Conservation (phyloP, 768 basidiomycete species). For the Sporobolomyces phaffii region DNA sequence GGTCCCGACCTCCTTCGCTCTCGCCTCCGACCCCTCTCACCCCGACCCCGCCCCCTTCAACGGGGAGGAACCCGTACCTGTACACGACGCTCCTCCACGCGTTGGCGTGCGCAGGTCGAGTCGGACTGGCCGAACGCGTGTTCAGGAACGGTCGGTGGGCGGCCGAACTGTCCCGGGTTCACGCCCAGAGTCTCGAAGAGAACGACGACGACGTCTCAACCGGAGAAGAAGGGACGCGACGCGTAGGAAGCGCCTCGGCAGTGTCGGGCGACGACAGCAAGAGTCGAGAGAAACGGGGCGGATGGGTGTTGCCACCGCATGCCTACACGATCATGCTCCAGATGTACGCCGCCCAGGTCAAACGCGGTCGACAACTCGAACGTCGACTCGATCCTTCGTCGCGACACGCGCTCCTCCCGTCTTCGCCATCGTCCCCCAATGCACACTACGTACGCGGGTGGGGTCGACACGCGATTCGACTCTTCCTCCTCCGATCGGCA, state of each 20-base stretch:
- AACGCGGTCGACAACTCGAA: slow-evolving; percentile 22
- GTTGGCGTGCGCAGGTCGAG: slow-evolving; percentile 55
- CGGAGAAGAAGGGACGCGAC: too few relatives aligned
- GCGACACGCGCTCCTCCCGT: not conserved
- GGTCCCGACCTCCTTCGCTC: not conserved
- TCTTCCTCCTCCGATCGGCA: slow-evolving; percentile 18
- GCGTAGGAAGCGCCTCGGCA: too few relatives aligned
- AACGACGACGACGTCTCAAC: not conserved
- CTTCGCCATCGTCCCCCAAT: not conserved
- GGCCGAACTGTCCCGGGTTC: slow-evolving; percentile 13
- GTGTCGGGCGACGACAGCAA: not conserved
- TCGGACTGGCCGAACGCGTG: slow-evolving; percentile 58
- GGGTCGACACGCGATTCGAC: slow-evolving; percentile 32
- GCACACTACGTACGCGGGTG: slow-evolving; percentile 15
- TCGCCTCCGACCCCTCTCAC: not conserved
- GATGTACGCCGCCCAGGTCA: slow-evolving; percentile 50
- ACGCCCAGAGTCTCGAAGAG: not conserved
- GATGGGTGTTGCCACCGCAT: slow-evolving; percentile 61
- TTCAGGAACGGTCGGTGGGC: slow-evolving; percentile 61
- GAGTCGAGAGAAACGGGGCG: slow-evolving; percentile 43
- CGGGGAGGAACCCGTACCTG: slow-evolving; percentile 51
- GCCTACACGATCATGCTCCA: slow-evolving; percentile 70
- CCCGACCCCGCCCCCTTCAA: not conserved
- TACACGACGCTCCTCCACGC: slow-evolving; percentile 60
- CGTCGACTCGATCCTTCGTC: not conserved